phyloP scores from a whole-genome alignment of 805 yeast genomes.

The Debaryomyces hansenii region DNA sequence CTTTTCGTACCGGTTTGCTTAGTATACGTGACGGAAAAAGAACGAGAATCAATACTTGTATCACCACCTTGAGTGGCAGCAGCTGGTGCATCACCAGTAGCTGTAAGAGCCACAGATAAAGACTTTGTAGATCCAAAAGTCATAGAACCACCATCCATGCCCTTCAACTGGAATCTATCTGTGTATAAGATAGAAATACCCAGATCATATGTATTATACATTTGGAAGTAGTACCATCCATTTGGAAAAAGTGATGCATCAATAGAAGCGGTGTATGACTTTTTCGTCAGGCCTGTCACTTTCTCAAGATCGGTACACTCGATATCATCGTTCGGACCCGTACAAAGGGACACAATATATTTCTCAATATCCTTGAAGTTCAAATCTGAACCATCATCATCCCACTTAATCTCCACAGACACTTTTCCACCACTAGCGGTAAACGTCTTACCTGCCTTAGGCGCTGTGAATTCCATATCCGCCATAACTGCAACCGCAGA shows the following conservation, averaged over 20 bases:
- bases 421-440: slow-evolving; percentile 39
- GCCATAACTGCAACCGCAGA: slow-evolving; percentile 28
- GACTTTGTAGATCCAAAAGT: slow-evolving; percentile 40
- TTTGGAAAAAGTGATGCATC: slow-evolving; percentile 47
- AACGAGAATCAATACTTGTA: slow-evolving; percentile 31
- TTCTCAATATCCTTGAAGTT: slow-evolving; percentile 40
- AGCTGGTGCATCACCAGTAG: slow-evolving; percentile 42
- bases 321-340: slow-evolving; percentile 61
- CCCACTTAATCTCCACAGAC: slow-evolving; percentile 35
- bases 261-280: slow-evolving; percentile 43
- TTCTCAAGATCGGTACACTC: slow-evolving; percentile 34
- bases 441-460: slow-evolving; percentile 38
- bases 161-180: slow-evolving; percentile 60
- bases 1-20: slow-evolving; percentile 75
- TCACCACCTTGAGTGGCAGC: slow-evolving; percentile 22
- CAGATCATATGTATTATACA: slow-evolving; percentile 46
- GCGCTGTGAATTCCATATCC: slow-evolving; percentile 48
- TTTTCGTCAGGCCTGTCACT: slow-evolving; percentile 6
- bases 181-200: slow-evolving; percentile 64
- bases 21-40: slow-evolving; percentile 72
- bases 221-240: slow-evolving; percentile 76
- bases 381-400: slow-evolving; percentile 65
- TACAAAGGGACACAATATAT: slow-evolving; percentile 60
- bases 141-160: slow-evolving; percentile 71
- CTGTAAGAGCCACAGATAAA: slow-evolving; percentile 24